Percentiles rank a stretch among this genome's conserved stretches.
These are phyloP conservation scores for Ustilago curta DNA, from an alignment of 1,284 basidiomycete genomes.

Conservation along the genomic window DNA sequence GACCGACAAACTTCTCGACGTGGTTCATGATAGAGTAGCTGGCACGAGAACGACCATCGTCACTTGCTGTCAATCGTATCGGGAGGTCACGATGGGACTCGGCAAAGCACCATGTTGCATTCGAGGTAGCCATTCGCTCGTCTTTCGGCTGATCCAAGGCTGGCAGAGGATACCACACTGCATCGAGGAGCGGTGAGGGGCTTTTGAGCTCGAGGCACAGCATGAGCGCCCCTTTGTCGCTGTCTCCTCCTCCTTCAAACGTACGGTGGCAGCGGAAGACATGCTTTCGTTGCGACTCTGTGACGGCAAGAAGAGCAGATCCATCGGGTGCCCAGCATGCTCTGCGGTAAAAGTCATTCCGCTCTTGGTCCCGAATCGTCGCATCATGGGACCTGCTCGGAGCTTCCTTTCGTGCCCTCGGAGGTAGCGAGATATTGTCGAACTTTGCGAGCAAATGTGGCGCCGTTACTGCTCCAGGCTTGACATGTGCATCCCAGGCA, in stretches of 20 bases:
- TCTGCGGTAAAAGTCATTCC: constrained; percentile 37
- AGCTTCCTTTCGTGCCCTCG: no score
- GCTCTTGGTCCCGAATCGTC: not conserved
- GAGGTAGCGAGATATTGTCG: not conserved
- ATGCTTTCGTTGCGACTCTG: constrained; percentile 51
- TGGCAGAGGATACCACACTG: constrained; percentile 56
- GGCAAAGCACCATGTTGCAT: constrained; percentile 55
- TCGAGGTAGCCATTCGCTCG: not conserved
- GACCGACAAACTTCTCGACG: constrained; percentile 56
- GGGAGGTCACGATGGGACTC: constrained; percentile 52
- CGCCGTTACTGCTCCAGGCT: not conserved
- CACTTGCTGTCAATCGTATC: constrained; percentile 46
- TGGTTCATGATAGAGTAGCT: constrained; percentile 63
- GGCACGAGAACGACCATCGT: constrained; percentile 30
- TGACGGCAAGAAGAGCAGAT: constrained; percentile 42
- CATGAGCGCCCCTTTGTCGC: not conserved
- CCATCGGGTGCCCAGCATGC: constrained; percentile 55
- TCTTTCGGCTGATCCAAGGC: constrained; percentile 12
- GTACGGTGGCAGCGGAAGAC: constrained; percentile 15
- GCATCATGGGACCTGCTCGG: not conserved
- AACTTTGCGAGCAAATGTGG: constrained; percentile 10
- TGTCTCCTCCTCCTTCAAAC: no score
- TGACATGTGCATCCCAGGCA: constrained; percentile 9
- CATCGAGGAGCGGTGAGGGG: constrained; percentile 54
- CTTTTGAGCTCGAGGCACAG: not conserved